Base-by-base conservation (phyloP, 176 grass and related monocot species). In the Otatea glauca region DNA sequence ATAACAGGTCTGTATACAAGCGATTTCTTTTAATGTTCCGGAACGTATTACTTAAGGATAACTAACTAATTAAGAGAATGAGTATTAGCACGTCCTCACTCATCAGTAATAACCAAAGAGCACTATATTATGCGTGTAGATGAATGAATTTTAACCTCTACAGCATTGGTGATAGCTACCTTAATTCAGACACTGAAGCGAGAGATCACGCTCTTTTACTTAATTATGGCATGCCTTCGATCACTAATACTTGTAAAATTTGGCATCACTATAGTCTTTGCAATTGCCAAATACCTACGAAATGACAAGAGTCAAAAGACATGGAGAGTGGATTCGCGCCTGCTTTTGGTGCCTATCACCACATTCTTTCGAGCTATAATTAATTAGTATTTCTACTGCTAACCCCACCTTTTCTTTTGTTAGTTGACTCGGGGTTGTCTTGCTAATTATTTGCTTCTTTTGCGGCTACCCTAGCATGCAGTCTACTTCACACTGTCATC, bases 321-420 rank as follows among this genome's bases (percentile, higher is more conserved):
- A 72, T 58, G 87, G 25, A 74, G 59, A 68, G 48, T 73, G 81
- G 75, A 84, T 68, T 78, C 38, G 20, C 48, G 38, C 68, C 24
- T 48, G 81, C 49, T 55, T 84, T 79, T 32, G 59, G 58, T 76
- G 42, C 16, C 59, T 56, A 38, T 59, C 79, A 81, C 70, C 79
- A 39, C 49, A 80, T 89, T 80, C 87, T 84, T 84, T 74, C 68
- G 14, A 39, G 68, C 27, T 45, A 80, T 84, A 78, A 72, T 88
- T 83, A 80, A 74, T 7, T 84, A 82, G 3, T 44, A 44, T 47
- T 38, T 58, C 72, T 77, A 54, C 37, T 56, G 74, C 58, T 65
- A 83, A 83, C 5, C 9, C 9, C 3, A 25, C 67, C 5, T 83
- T 72, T 84, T 58, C 58, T 70, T 84, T 84, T 79, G 68, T 74